Conservation (phyloP, 495 filamentous ascomycete genomes). For the Pyrenula aspistea region DNA sequence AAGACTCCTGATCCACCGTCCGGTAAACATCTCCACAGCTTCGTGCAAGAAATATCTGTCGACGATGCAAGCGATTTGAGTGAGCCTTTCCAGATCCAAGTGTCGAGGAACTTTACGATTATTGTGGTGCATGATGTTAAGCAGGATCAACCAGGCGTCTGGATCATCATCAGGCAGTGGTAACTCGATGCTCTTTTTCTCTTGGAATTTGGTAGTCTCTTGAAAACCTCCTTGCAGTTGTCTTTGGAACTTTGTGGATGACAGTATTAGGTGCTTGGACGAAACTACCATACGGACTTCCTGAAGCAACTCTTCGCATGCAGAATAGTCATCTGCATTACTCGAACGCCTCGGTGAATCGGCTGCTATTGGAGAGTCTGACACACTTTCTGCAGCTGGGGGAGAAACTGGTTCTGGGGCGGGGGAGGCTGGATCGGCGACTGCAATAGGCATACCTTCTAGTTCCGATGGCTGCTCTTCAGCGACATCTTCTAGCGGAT, state of each 20-base stretch:
- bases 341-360: too few species aligned
- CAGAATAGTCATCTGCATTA: too few species aligned
- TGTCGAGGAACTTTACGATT: constrained; percentile 9
- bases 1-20: constrained; percentile 21
- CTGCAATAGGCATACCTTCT: too few species aligned
- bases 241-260: constrained; percentile 26
- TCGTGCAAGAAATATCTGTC: constrained; percentile 25
- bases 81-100: constrained; percentile 9
- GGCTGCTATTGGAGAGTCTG: too few species aligned
- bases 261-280: constrained; percentile 28
- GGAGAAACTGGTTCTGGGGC: too few species aligned
- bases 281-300: constrained; percentile 18
- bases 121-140: constrained; percentile 15
- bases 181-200: constrained; percentile 3
- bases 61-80: constrained; percentile 12
- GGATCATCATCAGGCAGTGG: constrained; percentile 18
- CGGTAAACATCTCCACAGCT: constrained; percentile 24
- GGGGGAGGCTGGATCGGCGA: too few species aligned
- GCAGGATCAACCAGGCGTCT: constrained; percentile 7
- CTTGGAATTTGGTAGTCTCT: constrained; percentile 19
- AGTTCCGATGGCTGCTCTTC: too few species aligned
- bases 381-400: too few species aligned
- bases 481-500: too few species aligned
- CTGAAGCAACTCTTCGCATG: neutral
- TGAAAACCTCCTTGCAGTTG: constrained; percentile 10